These are phyloP conservation scores for Globisporangium nagaii DNA, from an alignment of 352 stramenopile genomes.

Conservation along the genomic window DNA sequence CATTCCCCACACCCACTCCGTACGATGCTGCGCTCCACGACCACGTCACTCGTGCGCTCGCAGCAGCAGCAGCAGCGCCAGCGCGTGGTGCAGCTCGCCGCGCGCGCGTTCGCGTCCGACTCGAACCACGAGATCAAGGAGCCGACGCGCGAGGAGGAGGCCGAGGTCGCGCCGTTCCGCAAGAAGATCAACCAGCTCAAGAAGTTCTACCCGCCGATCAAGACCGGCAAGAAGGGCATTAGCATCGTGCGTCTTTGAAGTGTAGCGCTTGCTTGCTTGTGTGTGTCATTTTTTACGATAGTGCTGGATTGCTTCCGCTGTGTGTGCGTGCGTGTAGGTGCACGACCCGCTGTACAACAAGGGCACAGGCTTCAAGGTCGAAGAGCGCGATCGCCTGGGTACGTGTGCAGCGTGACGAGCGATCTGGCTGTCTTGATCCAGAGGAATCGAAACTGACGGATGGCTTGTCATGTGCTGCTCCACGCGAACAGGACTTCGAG, in stretches of 20 bases:
- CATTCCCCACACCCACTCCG: not conserved
- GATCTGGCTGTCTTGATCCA: too few species aligned
- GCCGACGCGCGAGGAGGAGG: conserved; percentile 22
- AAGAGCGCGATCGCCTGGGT: conserved; percentile 82
- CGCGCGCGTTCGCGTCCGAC: conserved; percentile 28
- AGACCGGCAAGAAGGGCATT: conserved; percentile 70
- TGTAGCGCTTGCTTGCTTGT: not conserved
- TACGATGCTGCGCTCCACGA: conserved; percentile 7
- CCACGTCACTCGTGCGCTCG: not conserved
- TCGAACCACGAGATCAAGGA: conserved; percentile 32
- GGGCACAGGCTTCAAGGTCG: conserved; percentile 79
- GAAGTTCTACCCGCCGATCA: conserved; percentile 79
- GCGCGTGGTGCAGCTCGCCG: too few species aligned
- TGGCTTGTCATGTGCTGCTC: not conserved
- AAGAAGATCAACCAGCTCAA: conserved; percentile 55
- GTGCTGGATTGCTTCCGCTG: too few species aligned
- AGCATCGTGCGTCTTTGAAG: conserved; percentile 42
- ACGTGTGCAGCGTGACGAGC: conserved; percentile 7
- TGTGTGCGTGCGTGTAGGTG: conserved; percentile 24
- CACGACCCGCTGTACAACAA: conserved; percentile 89
- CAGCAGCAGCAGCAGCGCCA: conserved; percentile 6
- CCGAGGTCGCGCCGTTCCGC: conserved; percentile 37
- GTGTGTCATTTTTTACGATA: not conserved
- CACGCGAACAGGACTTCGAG: conserved; percentile 72
- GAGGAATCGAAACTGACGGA: too few species aligned